A percentile compares a stretch with the other conserved stretches of the same genome.
These are phyloP conservation scores for Schoenoplectus tabernaemontani DNA, from an alignment of 202 grass and related monocot genomes.

Conservation along the genomic window DNA sequence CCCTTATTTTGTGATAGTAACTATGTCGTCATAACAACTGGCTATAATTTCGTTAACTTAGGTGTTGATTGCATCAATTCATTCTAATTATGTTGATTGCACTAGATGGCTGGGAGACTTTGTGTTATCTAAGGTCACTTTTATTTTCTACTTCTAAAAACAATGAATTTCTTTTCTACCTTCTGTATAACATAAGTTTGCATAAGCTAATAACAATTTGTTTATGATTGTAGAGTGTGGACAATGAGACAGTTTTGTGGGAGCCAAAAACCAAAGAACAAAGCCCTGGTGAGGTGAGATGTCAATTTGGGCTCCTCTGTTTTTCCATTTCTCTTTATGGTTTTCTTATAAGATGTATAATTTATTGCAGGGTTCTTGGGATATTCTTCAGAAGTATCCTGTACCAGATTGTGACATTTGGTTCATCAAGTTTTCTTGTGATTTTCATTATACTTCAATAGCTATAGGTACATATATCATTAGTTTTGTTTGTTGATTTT, in stretches of 20 bases:
- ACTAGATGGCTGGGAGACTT: slow-evolving; percentile 98
- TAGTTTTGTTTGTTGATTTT: neutral
- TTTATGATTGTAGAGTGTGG: slow-evolving; percentile 75
- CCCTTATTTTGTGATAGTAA: slow-evolving; percentile 6
- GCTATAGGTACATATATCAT: slow-evolving; percentile 58
- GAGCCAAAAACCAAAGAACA: slow-evolving; percentile 97
- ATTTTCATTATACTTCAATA: slow-evolving; percentile 91
- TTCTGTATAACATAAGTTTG: neutral
- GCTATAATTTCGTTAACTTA: slow-evolving; percentile 25
- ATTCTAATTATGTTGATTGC: slow-evolving; percentile 95
- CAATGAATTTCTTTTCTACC: neutral
- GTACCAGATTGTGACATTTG: slow-evolving; percentile 91
- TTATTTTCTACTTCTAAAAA: slow-evolving; percentile 11
- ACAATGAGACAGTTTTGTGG: slow-evolving; percentile 96
- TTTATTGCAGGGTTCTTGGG: slow-evolving; percentile 49
- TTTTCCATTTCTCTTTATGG: neutral
- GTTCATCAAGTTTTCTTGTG: slow-evolving; percentile 98
- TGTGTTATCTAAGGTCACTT: slow-evolving; percentile 73
- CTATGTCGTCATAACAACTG: slow-evolving; percentile 1
- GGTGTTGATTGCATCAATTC: slow-evolving; percentile 72
- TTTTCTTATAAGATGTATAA: slow-evolving; percentile 23
- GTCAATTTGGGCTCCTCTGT: neutral
- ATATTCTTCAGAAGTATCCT: slow-evolving; percentile 96
- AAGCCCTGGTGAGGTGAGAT: slow-evolving; percentile 72
- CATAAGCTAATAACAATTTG: neutral